Evolutionary conservation across 2,329 filamentous ascomycete species (phyloP).

Genomic region (Ophiostoma pallidulum): DNA sequence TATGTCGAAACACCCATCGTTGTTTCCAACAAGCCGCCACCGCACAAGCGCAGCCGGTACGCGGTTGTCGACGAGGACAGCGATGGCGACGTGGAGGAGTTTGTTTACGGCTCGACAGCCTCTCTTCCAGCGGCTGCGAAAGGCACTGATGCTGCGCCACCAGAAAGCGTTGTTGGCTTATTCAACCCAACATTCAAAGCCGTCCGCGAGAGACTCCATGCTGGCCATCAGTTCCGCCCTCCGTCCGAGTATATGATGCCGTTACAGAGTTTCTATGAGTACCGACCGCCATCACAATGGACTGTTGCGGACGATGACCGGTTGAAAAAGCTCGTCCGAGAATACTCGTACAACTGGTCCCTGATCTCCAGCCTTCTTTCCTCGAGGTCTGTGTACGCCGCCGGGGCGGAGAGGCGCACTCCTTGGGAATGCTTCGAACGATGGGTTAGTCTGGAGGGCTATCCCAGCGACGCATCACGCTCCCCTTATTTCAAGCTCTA

Average conservation of each 20-base stretch:
- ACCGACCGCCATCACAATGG: constrained; percentile 82
- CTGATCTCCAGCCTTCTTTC: constrained; percentile 76
- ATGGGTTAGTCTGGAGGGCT: constrained; percentile 84
- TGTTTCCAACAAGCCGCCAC: constrained; percentile 54
- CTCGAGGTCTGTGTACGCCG: constrained; percentile 66
- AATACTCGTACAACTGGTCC: constrained; percentile 97
- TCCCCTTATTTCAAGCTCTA: constrained; percentile 85
- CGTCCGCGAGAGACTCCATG: constrained; percentile 81
- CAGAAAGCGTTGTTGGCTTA: constrained; percentile 52
- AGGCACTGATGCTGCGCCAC: not conserved
- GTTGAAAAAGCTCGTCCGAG: constrained; percentile 71
- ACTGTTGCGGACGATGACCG: constrained; percentile 84
- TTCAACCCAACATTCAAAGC: constrained; percentile 85
- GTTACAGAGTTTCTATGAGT: constrained; percentile 81
- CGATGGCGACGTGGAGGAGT: constrained; percentile 27
- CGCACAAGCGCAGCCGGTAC: constrained; percentile 72
- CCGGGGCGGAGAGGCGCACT: constrained; percentile 79
- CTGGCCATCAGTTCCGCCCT: constrained; percentile 84
- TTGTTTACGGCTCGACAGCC: constrained; percentile 24
- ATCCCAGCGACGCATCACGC: constrained; percentile 89
- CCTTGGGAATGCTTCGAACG: constrained; percentile 99
- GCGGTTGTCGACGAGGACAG: constrained; percentile 62
- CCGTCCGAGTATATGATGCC: constrained; percentile 91
- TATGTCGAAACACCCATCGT: constrained; percentile 75
- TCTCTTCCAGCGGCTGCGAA: not conserved